Percentiles rank a stretch among this genome's conserved stretches.
Evolutionary conservation across 768 basidiomycete species (phyloP).

Genomic region (Leccinellum albellum): DNA sequence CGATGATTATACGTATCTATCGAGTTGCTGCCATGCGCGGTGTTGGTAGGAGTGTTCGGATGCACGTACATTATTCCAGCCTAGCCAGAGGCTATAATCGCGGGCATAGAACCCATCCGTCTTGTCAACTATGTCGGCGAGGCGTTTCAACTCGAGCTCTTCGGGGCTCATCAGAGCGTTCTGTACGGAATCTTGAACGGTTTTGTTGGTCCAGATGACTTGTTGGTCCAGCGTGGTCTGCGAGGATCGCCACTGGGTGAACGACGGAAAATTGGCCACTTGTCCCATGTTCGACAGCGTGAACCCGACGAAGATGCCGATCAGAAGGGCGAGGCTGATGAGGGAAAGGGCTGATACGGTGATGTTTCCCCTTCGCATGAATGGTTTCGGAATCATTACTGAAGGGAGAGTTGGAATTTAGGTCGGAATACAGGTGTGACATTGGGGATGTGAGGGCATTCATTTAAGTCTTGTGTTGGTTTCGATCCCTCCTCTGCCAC

Average conservation of each 20-base stretch:
- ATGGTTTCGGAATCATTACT: not conserved
- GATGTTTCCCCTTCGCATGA: conserved; percentile 7
- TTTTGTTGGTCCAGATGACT: conserved; percentile 11
- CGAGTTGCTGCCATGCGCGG: not conserved
- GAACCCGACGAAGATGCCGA: conserved; percentile 30
- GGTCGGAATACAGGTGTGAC: not conserved
- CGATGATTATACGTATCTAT: conserved; percentile 49
- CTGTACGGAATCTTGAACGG: not conserved
- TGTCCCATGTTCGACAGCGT: conserved; percentile 16
- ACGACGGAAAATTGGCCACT: conserved; percentile 13
- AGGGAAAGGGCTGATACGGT: conserved; percentile 5
- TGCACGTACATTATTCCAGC: conserved; percentile 44
- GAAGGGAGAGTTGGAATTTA: not conserved
- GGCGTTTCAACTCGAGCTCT: conserved; percentile 28
- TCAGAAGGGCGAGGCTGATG: conserved; percentile 18
- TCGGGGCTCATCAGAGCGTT: not conserved
- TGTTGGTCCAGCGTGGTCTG: conserved; percentile 8
- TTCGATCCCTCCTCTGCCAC: not conserved
- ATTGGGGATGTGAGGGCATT: not conserved
- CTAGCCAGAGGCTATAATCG: conserved; percentile 46
- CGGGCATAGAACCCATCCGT: conserved; percentile 45
- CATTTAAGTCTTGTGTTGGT: not conserved
- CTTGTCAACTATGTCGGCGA: conserved; percentile 33
- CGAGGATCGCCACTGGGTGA: conserved; percentile 14
- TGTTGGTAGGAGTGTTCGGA: not conserved